phyloP scores from a whole-genome alignment of 768 basidiomycete genomes.

The Stropharia rugosoannulata region DNA sequence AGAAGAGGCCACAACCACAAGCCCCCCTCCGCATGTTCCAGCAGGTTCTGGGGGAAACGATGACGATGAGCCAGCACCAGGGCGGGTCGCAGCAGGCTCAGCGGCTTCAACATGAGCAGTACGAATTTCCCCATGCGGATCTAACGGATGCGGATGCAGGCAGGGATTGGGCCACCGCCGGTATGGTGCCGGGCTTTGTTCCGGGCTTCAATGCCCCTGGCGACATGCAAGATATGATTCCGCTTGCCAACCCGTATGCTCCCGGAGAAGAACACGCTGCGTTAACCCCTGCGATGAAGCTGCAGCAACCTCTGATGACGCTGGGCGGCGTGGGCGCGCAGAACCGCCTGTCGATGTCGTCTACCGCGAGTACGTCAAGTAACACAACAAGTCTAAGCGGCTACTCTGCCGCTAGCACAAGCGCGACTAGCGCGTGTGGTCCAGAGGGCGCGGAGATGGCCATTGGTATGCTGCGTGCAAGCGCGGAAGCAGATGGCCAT shows the following conservation, averaged over 20 bases:
- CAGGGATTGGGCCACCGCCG: background rate
- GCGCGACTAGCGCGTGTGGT: constrained; percentile 8
- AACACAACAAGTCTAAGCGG: constrained; percentile 3
- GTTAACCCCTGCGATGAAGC: background rate
- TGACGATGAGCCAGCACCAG: background rate
- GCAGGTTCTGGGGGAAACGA: too few species aligned
- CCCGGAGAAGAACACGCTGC: background rate
- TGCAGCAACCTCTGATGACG: background rate
- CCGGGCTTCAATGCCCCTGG: background rate
- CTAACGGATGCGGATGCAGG: background rate
- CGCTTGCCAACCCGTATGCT: background rate
- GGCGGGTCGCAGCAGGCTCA: background rate
- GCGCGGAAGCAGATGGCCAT: background rate
- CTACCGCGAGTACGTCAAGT: constrained; percentile 11
- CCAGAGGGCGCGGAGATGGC: constrained; percentile 12
- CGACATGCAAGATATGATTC: background rate
- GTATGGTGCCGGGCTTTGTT: background rate
- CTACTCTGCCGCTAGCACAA: constrained; percentile 4
- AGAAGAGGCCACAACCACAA: too few species aligned
- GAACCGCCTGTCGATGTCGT: constrained; percentile 19
- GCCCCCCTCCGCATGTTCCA: too few species aligned
- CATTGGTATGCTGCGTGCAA: background rate
- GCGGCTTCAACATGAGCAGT: background rate
- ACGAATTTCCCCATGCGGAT: background rate
- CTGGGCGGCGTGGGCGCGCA: background rate